Base-by-base conservation (phyloP, 148 eudicot genomes). In the Nyssa sinensis region DNA sequence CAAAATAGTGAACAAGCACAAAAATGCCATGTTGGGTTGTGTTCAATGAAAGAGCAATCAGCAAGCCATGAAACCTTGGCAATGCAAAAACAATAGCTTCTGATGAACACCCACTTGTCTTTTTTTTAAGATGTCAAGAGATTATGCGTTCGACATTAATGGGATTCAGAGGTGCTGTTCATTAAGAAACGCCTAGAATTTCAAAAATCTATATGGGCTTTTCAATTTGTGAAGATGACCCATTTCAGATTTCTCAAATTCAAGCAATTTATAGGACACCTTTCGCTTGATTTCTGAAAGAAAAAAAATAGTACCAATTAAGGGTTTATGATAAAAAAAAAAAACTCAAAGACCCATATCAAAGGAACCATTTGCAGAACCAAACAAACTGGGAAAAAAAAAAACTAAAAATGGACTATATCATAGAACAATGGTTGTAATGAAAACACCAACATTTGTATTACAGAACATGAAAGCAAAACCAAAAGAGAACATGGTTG, bases 1-100 rank as follows among this genome's bases (percentile, higher is more conserved):
- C 67, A 90, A 68, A 59, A 88, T 29, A 23, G 78, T 62, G 27
- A 85, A 70, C 71, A 86, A 68, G 32, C 71, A 77, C 63, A 75
- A 66, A 73, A 64, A 30, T 70, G 25, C 79, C 83, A 74, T 79
- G 28, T 63, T 79, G 44, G 73, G 75, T 70, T 69, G 53, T 34
- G 58, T 84, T 34, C 49, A 63, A 66, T 58, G 58, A 62, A 58
- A 49, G 61, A 32, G 79, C 23, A 72, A 59, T 62, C 47, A 73
- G 62, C 41, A 51, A 65, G 5, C 29, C 80, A 77, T 53, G 2
- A 23, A 72, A 72, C 32, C 58, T 44, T 53, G 62, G 13, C 39
- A 64, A 14, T 53, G 25, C 64, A 72, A 72, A 3, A 71, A 19
- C n/a, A 28, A 73, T 13, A 67, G 77, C 62, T 41, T 59, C 51